These are phyloP conservation scores for Komagataella mondaviorum DNA, from an alignment of 805 yeast genomes.

Conservation along the genomic window DNA sequence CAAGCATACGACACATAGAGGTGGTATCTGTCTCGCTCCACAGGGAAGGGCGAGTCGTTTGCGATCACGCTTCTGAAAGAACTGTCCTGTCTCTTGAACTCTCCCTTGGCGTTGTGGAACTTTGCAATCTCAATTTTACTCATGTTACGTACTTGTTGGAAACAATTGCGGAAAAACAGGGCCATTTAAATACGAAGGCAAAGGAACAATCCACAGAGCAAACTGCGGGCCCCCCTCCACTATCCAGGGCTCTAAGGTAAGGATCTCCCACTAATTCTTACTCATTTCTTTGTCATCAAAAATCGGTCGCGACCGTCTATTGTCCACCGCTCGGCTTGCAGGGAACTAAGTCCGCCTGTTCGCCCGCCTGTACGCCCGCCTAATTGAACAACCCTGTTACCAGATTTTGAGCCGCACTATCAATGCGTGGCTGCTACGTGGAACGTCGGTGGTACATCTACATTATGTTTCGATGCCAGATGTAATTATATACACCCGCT, in stretches of 20 bases:
- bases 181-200: not conserved
- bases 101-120: slow-evolving; percentile 39
- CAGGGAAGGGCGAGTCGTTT: slow-evolving; percentile 41
- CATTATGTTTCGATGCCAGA: not conserved
- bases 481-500: not conserved
- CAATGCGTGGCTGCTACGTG: not conserved
- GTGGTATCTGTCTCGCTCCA: slow-evolving; percentile 76
- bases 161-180: not conserved
- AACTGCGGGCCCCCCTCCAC: not conserved
- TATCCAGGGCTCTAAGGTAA: not conserved
- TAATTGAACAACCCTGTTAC: not conserved
- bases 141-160: not conserved
- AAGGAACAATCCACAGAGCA: not conserved
- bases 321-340: too few species aligned
- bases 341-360: too few species aligned
- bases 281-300: not conserved
- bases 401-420: not conserved
- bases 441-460: not conserved
- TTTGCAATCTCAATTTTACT: slow-evolving; percentile 26
- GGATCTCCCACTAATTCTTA: not conserved
- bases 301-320: too few species aligned
- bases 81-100: slow-evolving; percentile 35
- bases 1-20: slow-evolving; percentile 81
- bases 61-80: slow-evolving; percentile 57
- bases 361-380: not conserved